Evolutionary conservation across 495 filamentous ascomycete genomes (phyloP).

Genomic region (Viridothelium virens): DNA sequence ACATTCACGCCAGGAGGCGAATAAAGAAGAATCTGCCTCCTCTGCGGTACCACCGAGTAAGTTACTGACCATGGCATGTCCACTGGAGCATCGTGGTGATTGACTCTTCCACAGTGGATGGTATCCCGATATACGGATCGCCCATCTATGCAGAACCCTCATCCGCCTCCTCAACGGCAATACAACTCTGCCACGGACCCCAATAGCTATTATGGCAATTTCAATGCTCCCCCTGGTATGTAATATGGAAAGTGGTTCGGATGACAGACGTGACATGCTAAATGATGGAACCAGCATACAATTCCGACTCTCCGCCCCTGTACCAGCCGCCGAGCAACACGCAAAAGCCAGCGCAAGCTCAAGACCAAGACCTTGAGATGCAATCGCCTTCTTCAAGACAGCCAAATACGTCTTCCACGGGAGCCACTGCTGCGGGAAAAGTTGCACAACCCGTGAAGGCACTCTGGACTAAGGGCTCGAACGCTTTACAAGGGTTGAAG

Average conservation of each 20-base stretch:
- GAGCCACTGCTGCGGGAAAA: not conserved
- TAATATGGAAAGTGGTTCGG: not conserved
- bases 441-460: constrained; percentile 2
- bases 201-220: constrained; percentile 8
- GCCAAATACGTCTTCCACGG: not conserved
- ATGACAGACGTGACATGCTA: not conserved
- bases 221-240: constrained; percentile 9
- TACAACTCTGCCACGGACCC: not conserved
- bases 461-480: constrained; percentile 7
- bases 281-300: not conserved
- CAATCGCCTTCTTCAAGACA: constrained; percentile 1
- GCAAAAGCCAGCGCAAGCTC: not conserved
- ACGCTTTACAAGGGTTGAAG: not conserved
- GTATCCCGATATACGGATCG: constrained; percentile 3
- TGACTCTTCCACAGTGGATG: constrained; percentile 2
- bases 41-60: constrained; percentile 52
- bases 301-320: constrained; percentile 2
- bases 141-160: constrained; percentile 2
- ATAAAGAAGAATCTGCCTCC: constrained; percentile 54
- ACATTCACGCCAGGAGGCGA: constrained; percentile 56
- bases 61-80: not conserved
- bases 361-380: constrained; percentile 3
- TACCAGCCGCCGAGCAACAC: constrained; percentile 5
- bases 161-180: not conserved
- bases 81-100: not conserved